Evolutionary conservation across 2,329 filamentous ascomycete genomes (phyloP).

Genomic region (Fusarium torulosum): DNA sequence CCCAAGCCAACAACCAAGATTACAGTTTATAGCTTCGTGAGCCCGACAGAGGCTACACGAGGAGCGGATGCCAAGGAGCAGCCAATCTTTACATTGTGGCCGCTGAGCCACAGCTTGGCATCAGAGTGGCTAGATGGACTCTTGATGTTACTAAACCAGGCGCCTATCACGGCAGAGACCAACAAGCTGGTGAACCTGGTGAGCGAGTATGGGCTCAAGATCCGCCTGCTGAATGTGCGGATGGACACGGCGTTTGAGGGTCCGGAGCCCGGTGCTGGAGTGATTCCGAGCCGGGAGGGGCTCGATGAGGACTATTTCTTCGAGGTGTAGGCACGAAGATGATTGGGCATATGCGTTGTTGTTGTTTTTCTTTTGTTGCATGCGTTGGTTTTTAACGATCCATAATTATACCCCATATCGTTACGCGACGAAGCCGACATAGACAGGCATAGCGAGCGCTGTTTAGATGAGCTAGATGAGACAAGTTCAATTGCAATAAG

Average conservation of each 20-base stretch:
- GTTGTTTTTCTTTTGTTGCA: conserved; percentile 32
- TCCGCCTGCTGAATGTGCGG: conserved; percentile 89
- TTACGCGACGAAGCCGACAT: conserved; percentile 22
- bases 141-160: conserved; percentile 93
- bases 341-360: neutral
- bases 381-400: conserved; percentile 39
- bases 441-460: conserved; percentile 40
- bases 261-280: conserved; percentile 75
- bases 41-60: conserved; percentile 55
- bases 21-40: conserved; percentile 83
- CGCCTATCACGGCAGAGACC: conserved; percentile 96
- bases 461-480: conserved; percentile 20
- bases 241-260: conserved; percentile 82
- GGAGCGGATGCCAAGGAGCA: conserved; percentile 68
- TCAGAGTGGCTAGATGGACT: conserved; percentile 98
- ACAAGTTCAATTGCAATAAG: conserved; percentile 11
- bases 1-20: conserved; percentile 80
- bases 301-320: conserved; percentile 96
- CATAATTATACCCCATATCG: conserved; percentile 41
- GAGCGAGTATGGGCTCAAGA: conserved; percentile 91
- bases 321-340: conserved; percentile 66
- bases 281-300: conserved; percentile 84
- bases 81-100: conserved; percentile 84
- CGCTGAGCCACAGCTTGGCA: conserved; percentile 82
- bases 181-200: conserved; percentile 89